Evolutionary conservation across 192 early-diverging fungal species (phyloP).

Genomic region (Coemansia sp.): DNA sequence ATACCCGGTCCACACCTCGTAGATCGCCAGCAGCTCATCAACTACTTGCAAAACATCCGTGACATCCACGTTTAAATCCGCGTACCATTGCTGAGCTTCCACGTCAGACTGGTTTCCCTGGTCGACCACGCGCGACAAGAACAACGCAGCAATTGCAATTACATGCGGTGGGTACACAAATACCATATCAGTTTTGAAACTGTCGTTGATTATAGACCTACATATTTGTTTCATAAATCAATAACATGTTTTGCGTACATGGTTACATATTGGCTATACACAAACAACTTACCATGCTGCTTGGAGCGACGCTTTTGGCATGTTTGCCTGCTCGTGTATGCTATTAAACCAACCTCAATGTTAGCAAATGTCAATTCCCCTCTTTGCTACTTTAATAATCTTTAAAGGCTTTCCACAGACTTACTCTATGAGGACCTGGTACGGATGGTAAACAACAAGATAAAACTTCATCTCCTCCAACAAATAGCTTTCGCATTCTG

Average conservation of each 20-base stretch:
- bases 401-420: constrained; percentile 19
- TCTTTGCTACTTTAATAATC: no score
- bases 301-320: constrained; percentile 46
- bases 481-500: constrained; percentile 91
- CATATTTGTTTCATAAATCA: background rate
- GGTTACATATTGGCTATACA: background rate
- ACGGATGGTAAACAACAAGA: constrained; percentile 86
- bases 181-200: constrained; percentile 71
- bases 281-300: constrained; percentile 49
- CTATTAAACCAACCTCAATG: constrained; percentile 11
- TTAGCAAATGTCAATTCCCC: no score
- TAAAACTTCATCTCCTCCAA: constrained; percentile 91
- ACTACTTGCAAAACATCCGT: constrained; percentile 73
- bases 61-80: constrained; percentile 77
- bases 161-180: constrained; percentile 88
- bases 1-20: constrained; percentile 68
- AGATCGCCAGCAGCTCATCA: constrained; percentile 72
- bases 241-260: background rate
- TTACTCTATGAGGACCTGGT: constrained; percentile 70
- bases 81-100: constrained; percentile 78
- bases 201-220: constrained; percentile 79
- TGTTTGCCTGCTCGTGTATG: constrained; percentile 30
- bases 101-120: constrained; percentile 38
- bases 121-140: constrained; percentile 56
- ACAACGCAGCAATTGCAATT: constrained; percentile 80